Percentiles rank a stretch among this genome's conserved stretches.
Conservation (phyloP, 495 filamentous ascomycete species). For the Wilcoxina mikolae region DNA sequence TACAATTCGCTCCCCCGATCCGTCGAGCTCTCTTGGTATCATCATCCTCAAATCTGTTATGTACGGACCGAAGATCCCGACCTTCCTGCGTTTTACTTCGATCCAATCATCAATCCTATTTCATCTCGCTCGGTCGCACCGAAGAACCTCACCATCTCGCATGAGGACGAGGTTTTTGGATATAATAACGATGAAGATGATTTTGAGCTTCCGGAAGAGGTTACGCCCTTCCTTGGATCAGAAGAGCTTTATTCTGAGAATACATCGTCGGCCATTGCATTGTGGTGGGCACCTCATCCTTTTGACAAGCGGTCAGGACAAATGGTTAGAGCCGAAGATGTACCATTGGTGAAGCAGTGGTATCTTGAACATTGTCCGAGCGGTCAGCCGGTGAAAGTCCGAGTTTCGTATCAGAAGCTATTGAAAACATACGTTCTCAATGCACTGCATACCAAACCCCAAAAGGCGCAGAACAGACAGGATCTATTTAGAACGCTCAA, state of each 20-base stretch:
- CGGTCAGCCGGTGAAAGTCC: constrained; percentile 88
- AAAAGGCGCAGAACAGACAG: constrained; percentile 91
- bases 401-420: constrained; percentile 98
- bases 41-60: constrained; percentile 84
- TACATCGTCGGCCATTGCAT: constrained; percentile 77
- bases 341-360: constrained; percentile 95
- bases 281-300: constrained; percentile 98
- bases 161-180: constrained; percentile 93
- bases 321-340: constrained; percentile 94
- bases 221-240: constrained; percentile 78
- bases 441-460: constrained; percentile 83
- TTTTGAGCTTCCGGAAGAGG: constrained; percentile 65
- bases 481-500: constrained; percentile 78
- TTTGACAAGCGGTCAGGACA: constrained; percentile 94
- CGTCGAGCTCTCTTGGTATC: constrained; percentile 87
- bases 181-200: constrained; percentile 68
- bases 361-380: constrained; percentile 90
- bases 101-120: constrained; percentile 93
- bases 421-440: constrained; percentile 95
- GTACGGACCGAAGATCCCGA: constrained; percentile 75
- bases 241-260: constrained; percentile 83
- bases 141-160: constrained; percentile 82
- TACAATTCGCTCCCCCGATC: constrained; percentile 95
- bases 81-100: constrained; percentile 93
- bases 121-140: constrained; percentile 87